These are phyloP conservation scores for Cyclostephanos invisitatus DNA, from an alignment of 108 stramenopile species.

Conservation along the genomic window DNA sequence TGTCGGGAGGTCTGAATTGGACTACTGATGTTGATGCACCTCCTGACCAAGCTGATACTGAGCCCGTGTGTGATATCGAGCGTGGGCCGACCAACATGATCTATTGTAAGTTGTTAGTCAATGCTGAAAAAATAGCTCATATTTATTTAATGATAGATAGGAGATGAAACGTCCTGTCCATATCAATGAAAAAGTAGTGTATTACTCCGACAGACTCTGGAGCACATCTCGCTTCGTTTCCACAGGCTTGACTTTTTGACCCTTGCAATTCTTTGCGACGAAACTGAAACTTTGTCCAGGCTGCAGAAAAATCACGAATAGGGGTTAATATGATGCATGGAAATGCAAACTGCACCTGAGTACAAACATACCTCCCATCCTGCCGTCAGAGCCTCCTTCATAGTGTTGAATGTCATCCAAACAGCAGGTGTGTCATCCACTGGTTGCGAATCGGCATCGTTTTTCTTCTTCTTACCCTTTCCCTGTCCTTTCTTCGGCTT, in stretches of 20 bases:
- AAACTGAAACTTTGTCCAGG: conserved; percentile 85
- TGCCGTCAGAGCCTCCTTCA: conserved; percentile 76
- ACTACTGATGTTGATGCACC: background rate
- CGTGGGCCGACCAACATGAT: background rate
- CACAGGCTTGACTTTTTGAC: conserved; percentile 58
- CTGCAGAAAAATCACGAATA: conserved; percentile 12
- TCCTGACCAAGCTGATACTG: conserved; percentile 3
- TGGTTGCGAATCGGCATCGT: conserved; percentile 14
- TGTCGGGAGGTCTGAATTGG: no score
- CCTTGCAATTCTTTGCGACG: conserved; percentile 70
- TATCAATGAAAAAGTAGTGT: no score
- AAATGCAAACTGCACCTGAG: conserved; percentile 1
- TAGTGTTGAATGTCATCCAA: conserved; percentile 66
- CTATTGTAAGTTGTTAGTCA: no score
- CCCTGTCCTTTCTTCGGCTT: conserved; percentile 51
- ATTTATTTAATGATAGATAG: no score
- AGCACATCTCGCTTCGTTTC: background rate
- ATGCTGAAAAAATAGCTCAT: no score
- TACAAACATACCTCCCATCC: conserved; percentile 65
- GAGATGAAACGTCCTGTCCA: no score
- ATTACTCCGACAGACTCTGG: no score
- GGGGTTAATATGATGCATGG: background rate
- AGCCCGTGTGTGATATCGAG: background rate
- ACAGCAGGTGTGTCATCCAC: conserved; percentile 35
- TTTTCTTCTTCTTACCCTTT: conserved; percentile 51